Base-by-base conservation (phyloP, 2,329 filamentous ascomycete genomes). In the Verruconis gallopava region DNA sequence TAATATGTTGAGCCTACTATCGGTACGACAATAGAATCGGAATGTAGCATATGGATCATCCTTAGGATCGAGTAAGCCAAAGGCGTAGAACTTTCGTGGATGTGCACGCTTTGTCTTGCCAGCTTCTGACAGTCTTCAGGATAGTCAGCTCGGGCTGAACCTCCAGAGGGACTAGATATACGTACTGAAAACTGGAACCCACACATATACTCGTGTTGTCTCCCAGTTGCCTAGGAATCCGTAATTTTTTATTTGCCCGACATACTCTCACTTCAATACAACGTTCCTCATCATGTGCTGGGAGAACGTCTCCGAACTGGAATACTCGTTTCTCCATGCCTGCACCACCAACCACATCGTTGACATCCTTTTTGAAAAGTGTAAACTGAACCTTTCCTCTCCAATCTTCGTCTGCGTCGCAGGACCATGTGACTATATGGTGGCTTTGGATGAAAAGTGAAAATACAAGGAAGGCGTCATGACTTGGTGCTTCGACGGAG, bases 21-120 rank as follows among this genome's bases (percentile, higher is more conserved):
- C 53, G 1, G 55, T 56, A 17, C 57, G 55, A 42, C 58, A 62
- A 37, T 56, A 55, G 47, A 58, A 67, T 20, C 58, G 53, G 46
- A 72, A 68, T 1, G 53, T 63, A 3, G 57, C 66, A 45, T 66
- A 69, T 2, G 69, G 69, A 48, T 59, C 50, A 47, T 71, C 65
- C 4, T 63, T 40, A 1, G 67, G 59, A 50, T 72, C 68, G 15
- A 70, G 52, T 14, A 72, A 58, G 2, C 66, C 62, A 40, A 69
- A 71, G 40, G 60, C 62, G 52, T 71, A 72, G 50, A 60, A 67
- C 3, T 59, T 55, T 46, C 60, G 62, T 5, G 63, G 64, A 9
- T 65, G 57, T 22, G 61, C 53, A 22, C 51, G 47, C 38, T 59
- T 58, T 5, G 63, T 52, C 17, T 52, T 50, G 3, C 64, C 63